Percentiles rank a stretch among this genome's conserved stretches.
phyloP scores from a whole-genome alignment of 345 rosid species.

The Linum tenue region DNA sequence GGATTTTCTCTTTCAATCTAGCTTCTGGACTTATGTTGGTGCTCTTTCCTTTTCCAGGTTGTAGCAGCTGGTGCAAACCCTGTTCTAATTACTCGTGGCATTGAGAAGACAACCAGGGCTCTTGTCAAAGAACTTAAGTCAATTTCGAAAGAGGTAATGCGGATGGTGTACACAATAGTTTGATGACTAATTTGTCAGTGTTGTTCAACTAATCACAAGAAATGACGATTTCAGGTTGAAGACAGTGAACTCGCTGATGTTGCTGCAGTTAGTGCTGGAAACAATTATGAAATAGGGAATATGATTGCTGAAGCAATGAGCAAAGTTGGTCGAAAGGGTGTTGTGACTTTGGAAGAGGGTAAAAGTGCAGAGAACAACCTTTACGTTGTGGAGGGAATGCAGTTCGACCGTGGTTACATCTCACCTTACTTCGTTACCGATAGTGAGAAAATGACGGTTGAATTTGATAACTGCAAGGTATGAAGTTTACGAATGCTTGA shows the following conservation, averaged over 20 bases:
- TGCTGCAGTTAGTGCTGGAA: no score
- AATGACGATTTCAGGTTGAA: constrained; percentile 51
- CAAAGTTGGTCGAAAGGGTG: constrained; percentile 85
- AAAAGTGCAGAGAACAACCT: constrained; percentile 57
- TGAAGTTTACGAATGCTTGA: neutral
- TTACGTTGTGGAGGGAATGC: no score
- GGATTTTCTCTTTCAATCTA: neutral
- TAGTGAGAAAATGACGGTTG: constrained; percentile 94
- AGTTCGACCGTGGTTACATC: no score
- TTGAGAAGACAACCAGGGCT: constrained; percentile 87
- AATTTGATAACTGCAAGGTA: constrained; percentile 95
- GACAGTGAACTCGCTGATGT: constrained; percentile 21
- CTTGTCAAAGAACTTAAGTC: constrained; percentile 65
- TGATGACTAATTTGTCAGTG: neutral
- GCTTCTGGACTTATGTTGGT: neutral
- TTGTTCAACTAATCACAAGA: neutral
- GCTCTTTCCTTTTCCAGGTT: constrained; percentile 36
- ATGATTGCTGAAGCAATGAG: no score
- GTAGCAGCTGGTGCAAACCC: constrained; percentile 99
- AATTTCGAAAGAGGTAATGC: constrained; percentile 29
- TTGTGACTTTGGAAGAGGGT: constrained; percentile 95
- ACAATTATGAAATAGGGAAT: no score
- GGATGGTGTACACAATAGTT: neutral
- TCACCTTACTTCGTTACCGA: constrained; percentile 31
- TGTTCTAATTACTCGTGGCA: constrained; percentile 85